These are phyloP conservation scores for Lotus japonicus DNA, from an alignment of 306 rosid genomes.

Conservation along the genomic window DNA sequence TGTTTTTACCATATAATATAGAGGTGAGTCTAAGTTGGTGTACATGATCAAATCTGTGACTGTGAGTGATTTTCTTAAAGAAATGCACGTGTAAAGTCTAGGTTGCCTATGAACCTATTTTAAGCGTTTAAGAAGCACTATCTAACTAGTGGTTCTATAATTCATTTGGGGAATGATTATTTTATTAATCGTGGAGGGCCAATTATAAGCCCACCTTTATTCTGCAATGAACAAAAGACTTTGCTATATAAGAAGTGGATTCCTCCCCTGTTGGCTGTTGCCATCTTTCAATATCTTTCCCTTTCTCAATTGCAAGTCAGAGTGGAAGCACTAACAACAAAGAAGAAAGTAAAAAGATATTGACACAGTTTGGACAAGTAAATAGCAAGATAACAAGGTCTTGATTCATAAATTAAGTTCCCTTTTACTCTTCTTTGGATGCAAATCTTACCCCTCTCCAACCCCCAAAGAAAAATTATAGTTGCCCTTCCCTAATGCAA, in stretches of 20 bases:
- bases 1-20: too few species aligned
- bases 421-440: not conserved
- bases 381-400: not conserved
- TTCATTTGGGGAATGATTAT: conserved; percentile 25
- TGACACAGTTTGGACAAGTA: not conserved
- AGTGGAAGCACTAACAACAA: conserved; percentile 27
- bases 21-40: too few species aligned
- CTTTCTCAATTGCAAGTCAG: conserved; percentile 16
- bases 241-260: conserved; percentile 16
- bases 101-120: conserved; percentile 19
- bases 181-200: conserved; percentile 33
- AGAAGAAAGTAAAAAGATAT: not conserved
- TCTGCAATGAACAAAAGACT: conserved; percentile 10
- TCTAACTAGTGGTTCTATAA: conserved; percentile 26
- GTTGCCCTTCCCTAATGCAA: not conserved
- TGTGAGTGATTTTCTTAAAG: too few species aligned
- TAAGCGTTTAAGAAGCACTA: conserved; percentile 31
- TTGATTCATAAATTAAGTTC: not conserved
- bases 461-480: not conserved
- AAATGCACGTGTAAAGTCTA: not conserved
- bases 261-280: not conserved
- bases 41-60: too few species aligned
- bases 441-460: not conserved
- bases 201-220: conserved; percentile 9
- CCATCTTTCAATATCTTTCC: conserved; percentile 12